Base-by-base conservation (phyloP, 176 grass and related monocot genomes). In the Raddia distichophylla region DNA sequence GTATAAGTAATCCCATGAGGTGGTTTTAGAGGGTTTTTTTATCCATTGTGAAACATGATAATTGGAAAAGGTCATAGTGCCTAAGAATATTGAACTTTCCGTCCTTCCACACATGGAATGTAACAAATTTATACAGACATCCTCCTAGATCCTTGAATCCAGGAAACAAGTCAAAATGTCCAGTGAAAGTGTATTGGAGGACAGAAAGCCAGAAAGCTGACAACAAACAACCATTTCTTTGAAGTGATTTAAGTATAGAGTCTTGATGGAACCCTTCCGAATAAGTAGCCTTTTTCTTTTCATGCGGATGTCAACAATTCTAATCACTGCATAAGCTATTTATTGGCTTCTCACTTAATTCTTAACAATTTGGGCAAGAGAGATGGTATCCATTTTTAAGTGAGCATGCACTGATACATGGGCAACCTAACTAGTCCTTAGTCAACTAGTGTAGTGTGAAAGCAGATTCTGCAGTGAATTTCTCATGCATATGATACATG, bases 261-360 rank as follows among this genome's bases (percentile, higher is more conserved):
- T 56, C 20, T 43, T 60, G 13, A 48, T 48, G 18, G 66, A 65
- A 20, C 69, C 32, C 34, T 1, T 50, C 52, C 5, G 11, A 60
- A 33, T 10, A 10, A 81, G 62, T 61, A 69, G 60, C 54, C 52
- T 51, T 60, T 18, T 10, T 63, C 69, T 69, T 42, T 47, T n/a
- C 69, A 44, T 76, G 33, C 14, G 75, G 54, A 10, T 45, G n/a
- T 35, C 9, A 6, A 13, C 62, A 81, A 60, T 45, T 71, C 9
- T 59, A 70, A 71, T 14, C 35, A 46, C n/a, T 9, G 73, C 74
- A 65, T 53, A 73, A 73, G 67, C 27, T 71, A 71, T 19, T 50
- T 66, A 48, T 80, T 74, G 69, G 51, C 44, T 67, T 66, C 35
- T 62, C 27, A 80, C 35, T 44, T 55, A 42, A 79, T 27, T 66